Evolutionary conservation across 345 rosid species (phyloP).

Genomic region (Triadica sebifera): DNA sequence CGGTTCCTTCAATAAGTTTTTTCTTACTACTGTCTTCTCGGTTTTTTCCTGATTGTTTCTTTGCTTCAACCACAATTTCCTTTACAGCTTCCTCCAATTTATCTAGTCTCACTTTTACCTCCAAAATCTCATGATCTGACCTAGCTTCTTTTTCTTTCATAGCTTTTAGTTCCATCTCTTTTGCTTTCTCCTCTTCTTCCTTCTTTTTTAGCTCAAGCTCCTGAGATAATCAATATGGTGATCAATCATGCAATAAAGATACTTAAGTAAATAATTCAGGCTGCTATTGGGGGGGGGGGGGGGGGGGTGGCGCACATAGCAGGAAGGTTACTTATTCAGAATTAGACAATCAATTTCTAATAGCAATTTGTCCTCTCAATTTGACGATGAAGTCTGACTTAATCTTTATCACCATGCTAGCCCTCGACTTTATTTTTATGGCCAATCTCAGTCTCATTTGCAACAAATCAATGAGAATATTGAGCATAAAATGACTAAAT

Average conservation of each 20-base stretch:
- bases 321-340: not conserved
- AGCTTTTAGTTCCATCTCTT: constrained; percentile 48
- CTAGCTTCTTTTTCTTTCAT: constrained; percentile 38
- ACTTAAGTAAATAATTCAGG: not conserved
- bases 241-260: constrained; percentile 1
- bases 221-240: constrained; percentile 27
- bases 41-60: constrained; percentile 43
- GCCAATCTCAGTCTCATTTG: no score
- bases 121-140: constrained; percentile 39
- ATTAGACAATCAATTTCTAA: not conserved
- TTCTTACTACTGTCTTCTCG: constrained; percentile 34
- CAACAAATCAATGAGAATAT: no score
- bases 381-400: no score
- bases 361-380: no score
- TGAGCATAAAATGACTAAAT: no score
- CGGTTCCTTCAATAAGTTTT: constrained; percentile 15
- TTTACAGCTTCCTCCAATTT: constrained; percentile 68
- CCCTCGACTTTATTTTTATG: no score
- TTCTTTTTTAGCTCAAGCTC: constrained; percentile 57
- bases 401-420: no score
- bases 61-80: constrained; percentile 59
- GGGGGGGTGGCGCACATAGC: not conserved
- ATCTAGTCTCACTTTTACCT: constrained; percentile 67
- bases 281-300: no score
- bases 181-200: constrained; percentile 55